Base-by-base conservation (phyloP, 257 asterid species). In the Gentiana macrophylla region DNA sequence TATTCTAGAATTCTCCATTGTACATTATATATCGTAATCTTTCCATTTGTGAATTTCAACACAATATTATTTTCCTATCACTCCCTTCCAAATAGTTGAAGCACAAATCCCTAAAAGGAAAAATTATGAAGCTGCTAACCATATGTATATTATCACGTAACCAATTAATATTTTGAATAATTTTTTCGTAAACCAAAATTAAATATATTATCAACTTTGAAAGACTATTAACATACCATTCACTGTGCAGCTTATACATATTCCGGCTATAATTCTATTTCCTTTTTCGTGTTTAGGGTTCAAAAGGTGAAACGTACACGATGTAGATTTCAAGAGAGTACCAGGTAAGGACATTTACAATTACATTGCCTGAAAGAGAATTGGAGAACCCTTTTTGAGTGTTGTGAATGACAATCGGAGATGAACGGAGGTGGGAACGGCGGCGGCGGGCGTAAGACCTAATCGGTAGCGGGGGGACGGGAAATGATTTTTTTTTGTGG, bases 81-180 rank as follows among this genome's bases (percentile, higher is more conserved):
- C 55, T 41, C 56, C 89, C 97, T 2, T 74, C 73, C 76, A 89
- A 73, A 72, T 73, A 78, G 75, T 89, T 89, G 92, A 81, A 86
- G 83, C 95, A 81, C 81, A 89, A 78, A 68, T 89, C 97, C 80
- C 97, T 89, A 84, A 66, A 63, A 69, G 69, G 55, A 46, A 52
- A 34, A 62, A 56, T 45, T 60, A 15, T 24, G 3, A 38, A 12
- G 54, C 2, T 33, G 4, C 52, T 50, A 10, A 41, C 9, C 8
- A 8, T 5, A 38, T 38, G 8, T 38, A 38, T 38, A 5, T 41
- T 41, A 5, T 5, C 46, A 41, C 46, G 9, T 10, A 7, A 4
- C 8, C 24, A 15, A 15, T 15, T 15, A 15, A 15, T 15, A 15
- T 15, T 32, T 35, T 50, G 52, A 3, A 7, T 13, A 48, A 24